Conservation (phyloP, 352 stramenopile genomes). For the Globisporangium solare region DNA sequence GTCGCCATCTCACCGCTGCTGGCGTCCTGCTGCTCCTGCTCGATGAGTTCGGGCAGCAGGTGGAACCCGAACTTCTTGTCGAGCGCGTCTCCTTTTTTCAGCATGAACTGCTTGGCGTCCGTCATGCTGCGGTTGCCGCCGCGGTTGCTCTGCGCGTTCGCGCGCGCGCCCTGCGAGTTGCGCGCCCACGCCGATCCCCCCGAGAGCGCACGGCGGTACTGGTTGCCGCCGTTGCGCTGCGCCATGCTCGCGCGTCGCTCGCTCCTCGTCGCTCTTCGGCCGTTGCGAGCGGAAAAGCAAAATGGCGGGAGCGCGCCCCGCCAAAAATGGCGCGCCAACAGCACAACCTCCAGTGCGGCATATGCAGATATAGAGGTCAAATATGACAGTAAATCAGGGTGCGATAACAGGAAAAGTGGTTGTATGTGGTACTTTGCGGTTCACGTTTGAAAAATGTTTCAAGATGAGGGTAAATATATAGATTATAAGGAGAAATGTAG, state of each 20-base stretch:
- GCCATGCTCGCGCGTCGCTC: conserved; percentile 7
- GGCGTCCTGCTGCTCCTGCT: conserved; percentile 33
- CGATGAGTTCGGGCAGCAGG: conserved; percentile 51
- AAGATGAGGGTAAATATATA: too few species aligned
- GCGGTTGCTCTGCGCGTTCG: conserved; percentile 38
- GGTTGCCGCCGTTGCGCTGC: conserved; percentile 18
- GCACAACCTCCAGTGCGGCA: neutral
- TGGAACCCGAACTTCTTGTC: conserved; percentile 69
- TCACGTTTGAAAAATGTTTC: too few species aligned
- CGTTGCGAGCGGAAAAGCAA: conserved; percentile 1
- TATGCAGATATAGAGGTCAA: neutral
- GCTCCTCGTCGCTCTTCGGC: neutral
- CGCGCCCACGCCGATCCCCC: conserved; percentile 59
- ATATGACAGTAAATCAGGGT: too few species aligned
- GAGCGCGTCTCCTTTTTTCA: conserved; percentile 62
- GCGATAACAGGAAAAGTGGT: too few species aligned
- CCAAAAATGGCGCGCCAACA: neutral
- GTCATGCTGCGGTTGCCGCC: conserved; percentile 43
- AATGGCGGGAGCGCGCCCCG: neutral
- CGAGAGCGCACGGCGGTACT: conserved; percentile 49
- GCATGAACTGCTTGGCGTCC: conserved; percentile 47
- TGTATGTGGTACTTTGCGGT: too few species aligned
- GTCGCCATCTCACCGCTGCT: neutral
- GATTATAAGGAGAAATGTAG: too few species aligned
- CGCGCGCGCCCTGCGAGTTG: conserved; percentile 67